phyloP scores from a whole-genome alignment of 371 early-diverging fungal genomes.

The Lichtheimia hyalospora region DNA sequence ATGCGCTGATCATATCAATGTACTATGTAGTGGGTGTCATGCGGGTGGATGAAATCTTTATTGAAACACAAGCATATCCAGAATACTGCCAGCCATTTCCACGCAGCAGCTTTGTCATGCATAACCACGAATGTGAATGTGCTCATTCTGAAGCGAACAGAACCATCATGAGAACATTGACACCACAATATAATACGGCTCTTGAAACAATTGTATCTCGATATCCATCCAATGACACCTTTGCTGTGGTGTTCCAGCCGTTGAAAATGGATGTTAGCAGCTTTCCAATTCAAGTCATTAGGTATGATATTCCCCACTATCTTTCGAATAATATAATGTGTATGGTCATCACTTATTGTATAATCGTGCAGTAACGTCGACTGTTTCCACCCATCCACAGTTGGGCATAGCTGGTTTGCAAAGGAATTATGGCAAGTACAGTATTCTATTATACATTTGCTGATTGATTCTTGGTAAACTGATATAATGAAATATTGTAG shows the following conservation, averaged over 20 bases:
- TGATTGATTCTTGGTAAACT: no score
- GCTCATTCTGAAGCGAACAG: constrained; percentile 38
- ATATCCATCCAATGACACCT: constrained; percentile 22
- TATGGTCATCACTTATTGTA: constrained; percentile 10
- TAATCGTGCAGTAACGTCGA: constrained; percentile 12
- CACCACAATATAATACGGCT: constrained; percentile 35
- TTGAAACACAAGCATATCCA: constrained; percentile 25
- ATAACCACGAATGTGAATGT: constrained; percentile 45
- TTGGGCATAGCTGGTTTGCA: constrained; percentile 22
- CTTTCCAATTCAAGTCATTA: constrained; percentile 48
- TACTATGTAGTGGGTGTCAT: constrained; percentile 37
- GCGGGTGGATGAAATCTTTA: constrained; percentile 33
- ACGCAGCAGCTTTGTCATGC: constrained; percentile 31
- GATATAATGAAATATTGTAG: background rate
- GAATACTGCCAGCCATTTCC: constrained; percentile 39
- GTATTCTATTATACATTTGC: no score
- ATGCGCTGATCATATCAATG: background rate
- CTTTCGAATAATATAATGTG: no score
- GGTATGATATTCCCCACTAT: constrained; percentile 19
- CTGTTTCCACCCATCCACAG: constrained; percentile 17
- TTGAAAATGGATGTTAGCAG: constrained; percentile 31
- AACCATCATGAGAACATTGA: constrained; percentile 29
- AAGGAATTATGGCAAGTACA: constrained; percentile 36
- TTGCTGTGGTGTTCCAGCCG: constrained; percentile 44
- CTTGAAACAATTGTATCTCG: constrained; percentile 22